A percentile compares a stretch with the other conserved stretches of the same genome.
Evolutionary conservation across 176 grass and related monocot species (phyloP).

Genomic region (Aegilops tauschii): DNA sequence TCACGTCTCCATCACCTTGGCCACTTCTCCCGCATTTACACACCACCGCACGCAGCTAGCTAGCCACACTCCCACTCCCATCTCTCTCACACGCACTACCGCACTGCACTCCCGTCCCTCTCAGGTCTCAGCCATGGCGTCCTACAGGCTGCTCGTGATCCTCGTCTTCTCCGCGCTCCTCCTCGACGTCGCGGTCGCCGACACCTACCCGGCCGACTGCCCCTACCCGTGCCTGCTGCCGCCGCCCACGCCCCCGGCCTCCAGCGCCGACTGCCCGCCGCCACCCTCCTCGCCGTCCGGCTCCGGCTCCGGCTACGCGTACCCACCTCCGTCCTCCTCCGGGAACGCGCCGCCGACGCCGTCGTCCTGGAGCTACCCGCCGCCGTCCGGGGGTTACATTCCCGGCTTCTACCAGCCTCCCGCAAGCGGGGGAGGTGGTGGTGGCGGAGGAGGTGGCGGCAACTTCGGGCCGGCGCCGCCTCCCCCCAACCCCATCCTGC

Average conservation of each 20-base stretch:
- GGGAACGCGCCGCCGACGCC: not conserved
- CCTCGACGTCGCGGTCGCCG: not conserved
- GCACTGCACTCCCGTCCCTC: not conserved
- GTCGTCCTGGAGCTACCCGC: constrained; percentile 56
- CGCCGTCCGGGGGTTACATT: constrained; percentile 31
- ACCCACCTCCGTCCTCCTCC: constrained; percentile 1
- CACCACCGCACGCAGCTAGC: too few relatives aligned
- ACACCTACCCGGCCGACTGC: constrained; percentile 48
- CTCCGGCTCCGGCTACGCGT: not conserved
- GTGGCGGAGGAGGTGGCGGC: not conserved
- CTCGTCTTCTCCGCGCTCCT: constrained; percentile 30
- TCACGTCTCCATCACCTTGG: not conserved
- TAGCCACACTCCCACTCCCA: not conserved
- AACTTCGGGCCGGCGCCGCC: constrained; percentile 37
- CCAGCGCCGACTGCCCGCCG: constrained; percentile 38
- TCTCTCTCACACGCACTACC: not conserved
- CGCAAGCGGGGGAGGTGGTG: not conserved
- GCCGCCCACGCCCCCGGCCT: constrained; percentile 37
- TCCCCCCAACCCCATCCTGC: constrained; percentile 75
- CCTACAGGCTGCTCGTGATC: constrained; percentile 11
- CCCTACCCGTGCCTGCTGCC: constrained; percentile 70
- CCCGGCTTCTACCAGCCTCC: constrained; percentile 50
- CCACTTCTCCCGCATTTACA: too few relatives aligned
- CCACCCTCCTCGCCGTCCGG: constrained; percentile 25
- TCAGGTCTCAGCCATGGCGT: not conserved